A percentile compares a stretch with the other conserved stretches of the same genome.
These are phyloP conservation scores for Peribolospora kevripleyi DNA, from an alignment of 768 basidiomycete genomes.

Conservation along the genomic window DNA sequence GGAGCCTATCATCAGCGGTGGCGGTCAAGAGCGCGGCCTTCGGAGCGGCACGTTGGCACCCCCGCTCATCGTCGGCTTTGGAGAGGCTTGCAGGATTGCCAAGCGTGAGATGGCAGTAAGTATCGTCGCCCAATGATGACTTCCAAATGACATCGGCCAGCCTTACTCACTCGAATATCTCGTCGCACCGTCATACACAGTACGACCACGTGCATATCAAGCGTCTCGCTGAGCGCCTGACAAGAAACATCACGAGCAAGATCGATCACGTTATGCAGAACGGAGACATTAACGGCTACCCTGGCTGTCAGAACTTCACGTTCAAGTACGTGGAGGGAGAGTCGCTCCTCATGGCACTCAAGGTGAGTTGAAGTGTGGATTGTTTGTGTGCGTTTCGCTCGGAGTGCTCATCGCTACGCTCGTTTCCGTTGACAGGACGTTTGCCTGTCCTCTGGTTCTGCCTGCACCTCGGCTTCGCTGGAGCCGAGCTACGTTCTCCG, in stretches of 20 bases:
- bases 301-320: constrained; percentile 36
- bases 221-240: constrained; percentile 51
- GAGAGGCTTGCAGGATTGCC: constrained; percentile 81
- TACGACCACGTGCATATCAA: constrained; percentile 54
- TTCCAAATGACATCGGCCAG: not conserved
- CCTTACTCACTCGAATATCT: not conserved
- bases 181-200: constrained; percentile 22
- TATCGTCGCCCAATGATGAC: constrained; percentile 28
- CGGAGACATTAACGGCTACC: constrained; percentile 72
- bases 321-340: constrained; percentile 96
- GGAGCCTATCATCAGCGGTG: constrained; percentile 84
- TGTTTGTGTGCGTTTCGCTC: not conserved
- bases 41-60: constrained; percentile 85
- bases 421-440: constrained; percentile 38
- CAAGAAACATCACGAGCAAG: constrained; percentile 51
- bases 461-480: constrained; percentile 91
- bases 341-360: constrained; percentile 87
- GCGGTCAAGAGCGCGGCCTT: constrained; percentile 88
- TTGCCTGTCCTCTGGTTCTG: constrained; percentile 89
- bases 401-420: not conserved
- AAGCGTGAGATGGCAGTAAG: constrained; percentile 78
- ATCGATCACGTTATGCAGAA: constrained; percentile 85
- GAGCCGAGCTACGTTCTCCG: constrained; percentile 96
- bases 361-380: constrained; percentile 28
- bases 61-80: constrained; percentile 67